Percentiles rank a stretch among this genome's conserved stretches.
phyloP scores from a whole-genome alignment of 1,284 basidiomycete species.

The Ganoderma leucocontextum region DNA sequence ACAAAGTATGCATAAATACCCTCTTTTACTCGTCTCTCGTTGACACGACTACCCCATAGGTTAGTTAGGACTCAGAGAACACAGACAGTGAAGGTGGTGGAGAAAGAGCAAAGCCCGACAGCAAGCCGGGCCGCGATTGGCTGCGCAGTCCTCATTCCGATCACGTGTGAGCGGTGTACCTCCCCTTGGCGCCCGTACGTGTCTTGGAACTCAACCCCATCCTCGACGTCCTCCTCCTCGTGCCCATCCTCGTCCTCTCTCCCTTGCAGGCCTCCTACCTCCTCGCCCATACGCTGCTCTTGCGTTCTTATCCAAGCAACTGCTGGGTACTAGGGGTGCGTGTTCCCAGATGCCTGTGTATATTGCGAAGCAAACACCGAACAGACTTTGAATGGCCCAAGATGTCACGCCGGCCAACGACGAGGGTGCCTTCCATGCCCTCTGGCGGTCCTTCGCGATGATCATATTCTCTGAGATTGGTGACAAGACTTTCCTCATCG shows the following conservation, averaged over 20 bases:
- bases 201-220: neutral
- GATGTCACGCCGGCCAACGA: constrained; percentile 30
- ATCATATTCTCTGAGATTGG: constrained; percentile 93
- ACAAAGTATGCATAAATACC: neutral
- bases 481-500: constrained; percentile 98
- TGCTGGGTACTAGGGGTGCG: neutral
- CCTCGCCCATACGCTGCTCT: neutral
- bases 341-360: too few relatives aligned
- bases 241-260: neutral
- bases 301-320: neutral
- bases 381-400: constrained; percentile 37
- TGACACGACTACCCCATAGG: neutral
- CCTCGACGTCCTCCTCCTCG: neutral
- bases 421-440: constrained; percentile 59
- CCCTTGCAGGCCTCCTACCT: neutral
- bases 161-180: neutral
- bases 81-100: neutral
- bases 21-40: too few relatives aligned
- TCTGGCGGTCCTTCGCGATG: constrained; percentile 84
- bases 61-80: neutral
- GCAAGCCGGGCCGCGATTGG: neutral
- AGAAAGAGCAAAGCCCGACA: neutral
- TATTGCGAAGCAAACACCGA: neutral
- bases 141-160: neutral
- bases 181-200: neutral